phyloP scores from a whole-genome alignment of 2,329 filamentous ascomycete genomes.

The Macrophomina tecta region DNA sequence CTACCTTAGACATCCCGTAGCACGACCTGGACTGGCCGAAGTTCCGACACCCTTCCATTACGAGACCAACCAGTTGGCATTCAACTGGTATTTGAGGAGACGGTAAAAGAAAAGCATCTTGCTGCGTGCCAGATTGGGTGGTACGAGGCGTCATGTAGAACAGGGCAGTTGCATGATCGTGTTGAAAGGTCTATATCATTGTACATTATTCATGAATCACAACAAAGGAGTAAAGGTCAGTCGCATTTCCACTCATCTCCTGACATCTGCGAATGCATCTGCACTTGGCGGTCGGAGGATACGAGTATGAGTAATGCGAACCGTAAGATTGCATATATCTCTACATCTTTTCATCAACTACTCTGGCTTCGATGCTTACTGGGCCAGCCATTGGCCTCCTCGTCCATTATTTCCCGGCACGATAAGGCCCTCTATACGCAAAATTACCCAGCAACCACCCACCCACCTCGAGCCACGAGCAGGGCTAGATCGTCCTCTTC shows the following conservation, averaged over 20 bases:
- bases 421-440: no score
- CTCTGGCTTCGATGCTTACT: no score
- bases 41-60: conserved; percentile 78
- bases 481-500: conserved; percentile 13
- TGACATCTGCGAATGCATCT: background rate
- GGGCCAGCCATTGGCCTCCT: no score
- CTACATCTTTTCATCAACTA: no score
- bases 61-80: conserved; percentile 77
- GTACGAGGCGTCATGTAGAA: conserved; percentile 24
- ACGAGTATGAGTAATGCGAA: no score
- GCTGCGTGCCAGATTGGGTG: background rate
- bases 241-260: background rate
- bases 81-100: conserved; percentile 91
- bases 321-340: no score
- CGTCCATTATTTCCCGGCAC: no score
- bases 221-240: conserved; percentile 20
- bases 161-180: conserved; percentile 1
- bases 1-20: conserved; percentile 92
- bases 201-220: conserved; percentile 22
- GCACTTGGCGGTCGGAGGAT: background rate
- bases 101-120: conserved; percentile 54
- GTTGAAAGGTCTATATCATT: conserved; percentile 17
- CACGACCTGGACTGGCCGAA: conserved; percentile 75
- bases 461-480: no score
- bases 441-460: no score